Conservation (phyloP, 345 rosid species). For the Eucalyptus paniculata region DNA sequence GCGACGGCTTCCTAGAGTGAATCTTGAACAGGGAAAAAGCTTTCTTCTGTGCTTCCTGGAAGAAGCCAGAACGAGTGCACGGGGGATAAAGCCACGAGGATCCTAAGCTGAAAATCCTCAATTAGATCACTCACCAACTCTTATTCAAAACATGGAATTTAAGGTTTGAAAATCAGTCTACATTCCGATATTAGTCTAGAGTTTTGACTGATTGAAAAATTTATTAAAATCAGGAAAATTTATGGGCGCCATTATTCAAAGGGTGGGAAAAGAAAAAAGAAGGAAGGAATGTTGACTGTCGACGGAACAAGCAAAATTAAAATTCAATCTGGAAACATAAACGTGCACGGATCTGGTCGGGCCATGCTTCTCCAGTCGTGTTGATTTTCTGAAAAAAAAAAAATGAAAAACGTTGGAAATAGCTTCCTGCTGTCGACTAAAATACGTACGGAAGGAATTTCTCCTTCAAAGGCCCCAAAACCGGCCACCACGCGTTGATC, state of each 20-base stretch:
- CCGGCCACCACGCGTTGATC: neutral
- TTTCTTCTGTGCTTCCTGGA: neutral
- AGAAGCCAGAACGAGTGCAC: neutral
- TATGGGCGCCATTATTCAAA: neutral
- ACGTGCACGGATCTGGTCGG: neutral
- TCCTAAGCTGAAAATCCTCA: neutral
- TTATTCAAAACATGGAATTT: neutral
- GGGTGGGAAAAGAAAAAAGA: neutral
- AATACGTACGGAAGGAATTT: neutral
- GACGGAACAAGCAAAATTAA: neutral
- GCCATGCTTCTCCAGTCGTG: neutral
- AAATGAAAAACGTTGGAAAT: neutral
- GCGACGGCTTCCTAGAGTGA: neutral
- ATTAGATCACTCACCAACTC: neutral
- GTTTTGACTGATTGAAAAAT: neutral
- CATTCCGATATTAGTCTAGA: neutral
- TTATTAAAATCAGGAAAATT: neutral
- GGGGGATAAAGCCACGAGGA: neutral
- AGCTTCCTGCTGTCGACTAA: neutral
- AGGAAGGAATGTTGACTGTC: neutral
- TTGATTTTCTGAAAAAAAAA: neutral
- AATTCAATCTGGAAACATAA: neutral
- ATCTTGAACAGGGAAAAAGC: neutral
- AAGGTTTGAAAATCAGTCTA: neutral
- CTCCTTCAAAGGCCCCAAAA: neutral